These are phyloP conservation scores for Pseudognaphalium luteoalbum DNA, from an alignment of 129 eudicot genomes.

Conservation along the genomic window DNA sequence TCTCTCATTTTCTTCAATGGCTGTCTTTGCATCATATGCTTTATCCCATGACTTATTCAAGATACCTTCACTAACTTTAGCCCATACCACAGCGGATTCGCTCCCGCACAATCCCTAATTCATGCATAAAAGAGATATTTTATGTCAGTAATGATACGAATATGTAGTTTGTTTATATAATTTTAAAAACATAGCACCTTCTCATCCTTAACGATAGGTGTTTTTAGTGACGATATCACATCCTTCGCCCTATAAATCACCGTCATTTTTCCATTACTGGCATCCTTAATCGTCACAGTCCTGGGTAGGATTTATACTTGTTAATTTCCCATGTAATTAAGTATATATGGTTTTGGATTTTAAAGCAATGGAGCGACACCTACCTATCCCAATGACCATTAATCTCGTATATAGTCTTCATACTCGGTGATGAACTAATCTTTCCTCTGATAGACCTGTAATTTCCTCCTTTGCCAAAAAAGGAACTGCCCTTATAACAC, in stretches of 20 bases:
- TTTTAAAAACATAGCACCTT: slow-evolving; percentile 43
- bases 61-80: slow-evolving; percentile 63
- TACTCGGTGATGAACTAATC: slow-evolving; percentile 43
- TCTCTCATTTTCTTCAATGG: slow-evolving; percentile 64
- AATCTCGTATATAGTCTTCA: slow-evolving; percentile 55
- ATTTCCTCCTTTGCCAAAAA: slow-evolving; percentile 45
- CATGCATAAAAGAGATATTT: background rate
- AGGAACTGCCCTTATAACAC: slow-evolving; percentile 50
- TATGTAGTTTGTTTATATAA: background rate
- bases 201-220: slow-evolving; percentile 59
- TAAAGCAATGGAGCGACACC: background rate
- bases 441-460: slow-evolving; percentile 68
- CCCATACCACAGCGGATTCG: slow-evolving; percentile 82
- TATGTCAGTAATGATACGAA: background rate
- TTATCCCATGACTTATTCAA: slow-evolving; percentile 66
- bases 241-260: slow-evolving; percentile 69
- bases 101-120: slow-evolving; percentile 51
- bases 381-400: slow-evolving; percentile 97
- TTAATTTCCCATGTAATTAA: background rate
- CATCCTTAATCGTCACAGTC: slow-evolving; percentile 64
- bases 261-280: slow-evolving; percentile 43
- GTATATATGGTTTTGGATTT: background rate
- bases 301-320: slow-evolving; percentile 27
- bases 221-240: slow-evolving; percentile 60
- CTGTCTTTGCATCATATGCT: slow-evolving; percentile 66